Base-by-base conservation (phyloP, 495 filamentous ascomycete genomes). In the Hypoxylon crocopeplum region DNA sequence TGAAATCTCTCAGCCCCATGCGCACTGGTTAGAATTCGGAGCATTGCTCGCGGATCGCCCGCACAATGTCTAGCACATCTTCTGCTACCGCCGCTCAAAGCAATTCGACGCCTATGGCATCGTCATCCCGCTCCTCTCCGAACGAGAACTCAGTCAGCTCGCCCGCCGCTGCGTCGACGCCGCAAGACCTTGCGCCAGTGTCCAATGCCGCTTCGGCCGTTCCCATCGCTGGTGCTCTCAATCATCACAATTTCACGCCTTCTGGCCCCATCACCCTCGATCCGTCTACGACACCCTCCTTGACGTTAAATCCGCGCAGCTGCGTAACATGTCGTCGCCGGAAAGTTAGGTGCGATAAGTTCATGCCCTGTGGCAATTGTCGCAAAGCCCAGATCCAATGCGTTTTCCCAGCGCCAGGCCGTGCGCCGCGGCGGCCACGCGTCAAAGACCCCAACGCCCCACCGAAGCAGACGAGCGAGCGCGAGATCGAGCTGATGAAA, bases 341-440 rank as follows among this genome's bases (percentile, higher is more conserved):
- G 39, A 96, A 96, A 70, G 91, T 94, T 3, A 87, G 87, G 50
- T 96, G 92, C 73, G 90, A 97, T 76, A 96, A 96, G 72, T 77
- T 84, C 36, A 80, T 79, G 64, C 91, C 92, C 4, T 97, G 92
- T 73, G 86, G 86, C 45, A 95, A 97, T 66, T 97, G 92, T 72
- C 80, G 82, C 41, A 87, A 86, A 64, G 87, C 87, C 7, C 85
- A 86, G 21, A 88, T 88, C 52, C 86, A 91, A 67, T 97, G 92
- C 71, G 75, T 92, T 21, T 96, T 92, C 69, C 92, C 92, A 1
- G 84, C 87, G 1, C 91, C 91, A 0, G 91, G 90, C 12, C 79
- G 92, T 47, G 91, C 92, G 10, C 90, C 90, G 8, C 80, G 90
- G 42, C 82, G 86, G 62, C 78, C 85, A 42, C 80, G 88, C 61